A percentile compares a stretch with the other conserved stretches of the same genome.
Evolutionary conservation across 1,284 basidiomycete genomes (phyloP).

Genomic region (Phaffia rhodozyma): DNA sequence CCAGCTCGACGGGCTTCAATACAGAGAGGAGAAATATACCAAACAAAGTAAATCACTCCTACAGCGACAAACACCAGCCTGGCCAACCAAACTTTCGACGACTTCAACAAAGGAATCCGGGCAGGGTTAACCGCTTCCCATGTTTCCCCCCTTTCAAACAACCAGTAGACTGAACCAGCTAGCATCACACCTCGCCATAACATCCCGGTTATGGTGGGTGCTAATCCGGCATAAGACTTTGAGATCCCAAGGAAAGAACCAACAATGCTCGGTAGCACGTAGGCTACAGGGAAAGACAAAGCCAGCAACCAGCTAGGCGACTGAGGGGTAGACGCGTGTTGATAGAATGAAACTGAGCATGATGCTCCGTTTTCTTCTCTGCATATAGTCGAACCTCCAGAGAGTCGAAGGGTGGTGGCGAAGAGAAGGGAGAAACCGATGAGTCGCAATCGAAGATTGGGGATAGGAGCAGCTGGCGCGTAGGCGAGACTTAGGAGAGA

Average conservation of each 20-base stretch:
- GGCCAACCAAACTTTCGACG: constrained; percentile 50
- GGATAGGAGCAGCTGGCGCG: constrained; percentile 50
- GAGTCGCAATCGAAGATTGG: constrained; percentile 60
- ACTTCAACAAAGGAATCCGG: constrained; percentile 38
- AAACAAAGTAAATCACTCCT: constrained; percentile 48
- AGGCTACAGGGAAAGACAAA: constrained; percentile 45
- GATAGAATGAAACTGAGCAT: constrained; percentile 77
- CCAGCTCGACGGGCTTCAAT: constrained; percentile 46
- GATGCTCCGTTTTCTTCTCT: constrained; percentile 85
- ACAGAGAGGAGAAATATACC: constrained; percentile 60
- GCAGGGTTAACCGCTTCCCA: constrained; percentile 30
- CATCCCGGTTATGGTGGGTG: constrained; percentile 49
- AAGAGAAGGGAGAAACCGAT: constrained; percentile 56
- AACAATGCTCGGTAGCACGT: constrained; percentile 50
- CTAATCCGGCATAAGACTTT: constrained; percentile 60
- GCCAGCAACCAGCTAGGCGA: constrained; percentile 49
- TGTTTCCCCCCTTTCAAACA: constrained; percentile 61
- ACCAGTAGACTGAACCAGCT: constrained; percentile 55
- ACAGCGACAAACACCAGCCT: constrained; percentile 45
- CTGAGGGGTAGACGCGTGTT: constrained; percentile 51
- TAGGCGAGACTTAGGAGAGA: constrained; percentile 47
- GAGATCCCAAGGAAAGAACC: constrained; percentile 51
- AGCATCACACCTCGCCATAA: constrained; percentile 49
- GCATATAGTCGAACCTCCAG: constrained; percentile 69
- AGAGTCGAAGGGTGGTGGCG: constrained; percentile 57